Evolutionary conservation across 2,329 filamentous ascomycete genomes (phyloP).

Genomic region (Stagonosporopsis vannaccii): DNA sequence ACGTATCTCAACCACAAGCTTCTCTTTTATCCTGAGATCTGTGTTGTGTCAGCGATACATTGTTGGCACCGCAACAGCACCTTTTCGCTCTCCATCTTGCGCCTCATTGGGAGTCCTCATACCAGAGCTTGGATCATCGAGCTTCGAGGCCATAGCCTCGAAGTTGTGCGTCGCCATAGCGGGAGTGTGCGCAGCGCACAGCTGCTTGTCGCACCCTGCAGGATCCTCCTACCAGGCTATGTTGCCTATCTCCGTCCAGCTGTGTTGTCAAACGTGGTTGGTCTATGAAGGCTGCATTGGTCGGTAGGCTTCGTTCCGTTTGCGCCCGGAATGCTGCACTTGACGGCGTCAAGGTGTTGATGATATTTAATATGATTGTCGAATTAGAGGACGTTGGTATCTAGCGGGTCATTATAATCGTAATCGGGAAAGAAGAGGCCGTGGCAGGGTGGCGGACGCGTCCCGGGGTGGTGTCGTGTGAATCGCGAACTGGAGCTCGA

Average conservation of each 20-base stretch:
- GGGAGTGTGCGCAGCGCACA: conserved; percentile 31
- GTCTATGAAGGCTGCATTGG: conserved; percentile 36
- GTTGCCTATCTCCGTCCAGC: conserved; percentile 20
- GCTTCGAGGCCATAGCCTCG: conserved; percentile 56
- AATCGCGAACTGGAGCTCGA: conserved; percentile 37
- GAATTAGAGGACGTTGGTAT: conserved; percentile 30
- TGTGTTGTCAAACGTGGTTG: conserved; percentile 20
- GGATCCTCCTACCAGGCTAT: conserved; percentile 15
- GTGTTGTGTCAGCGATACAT: conserved; percentile 28
- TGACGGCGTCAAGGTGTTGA: conserved; percentile 16
- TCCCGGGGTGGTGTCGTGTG: conserved; percentile 38
- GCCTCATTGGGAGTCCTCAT: conserved; percentile 16
- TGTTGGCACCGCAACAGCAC: conserved; percentile 1
- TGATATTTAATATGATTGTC: conserved; percentile 30
- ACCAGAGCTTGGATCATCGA: conserved; percentile 53
- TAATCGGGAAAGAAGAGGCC: conserved; percentile 33
- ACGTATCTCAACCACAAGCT: conserved; percentile 83
- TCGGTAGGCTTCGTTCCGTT: conserved; percentile 27
- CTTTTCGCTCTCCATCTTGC: neutral
- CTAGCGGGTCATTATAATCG: conserved; percentile 41
- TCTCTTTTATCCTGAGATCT: conserved; percentile 85
- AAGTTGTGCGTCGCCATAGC: conserved; percentile 53
- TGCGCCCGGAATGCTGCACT: conserved; percentile 22
- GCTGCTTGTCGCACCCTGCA: conserved; percentile 29
- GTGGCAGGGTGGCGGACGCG: conserved; percentile 38